Evolutionary conservation across 1,284 basidiomycete genomes (phyloP), one percentile per base, ranked within the genome.

Genomic region (Cryptococcus depauperatus): DNA sequence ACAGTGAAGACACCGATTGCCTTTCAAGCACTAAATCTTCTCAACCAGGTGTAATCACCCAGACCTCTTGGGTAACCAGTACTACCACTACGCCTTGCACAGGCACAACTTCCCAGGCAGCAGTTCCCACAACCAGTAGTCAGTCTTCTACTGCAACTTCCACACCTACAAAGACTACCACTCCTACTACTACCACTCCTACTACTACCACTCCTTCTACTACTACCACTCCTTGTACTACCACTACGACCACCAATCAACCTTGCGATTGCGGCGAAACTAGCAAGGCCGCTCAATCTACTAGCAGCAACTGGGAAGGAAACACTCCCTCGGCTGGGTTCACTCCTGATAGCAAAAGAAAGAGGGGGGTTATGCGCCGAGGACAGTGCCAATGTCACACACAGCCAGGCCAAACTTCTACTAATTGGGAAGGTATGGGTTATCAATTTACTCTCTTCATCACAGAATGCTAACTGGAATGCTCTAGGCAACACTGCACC

Each of bases 341-440:
- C 41, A 11, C 35, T 18, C 28, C 23, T 18, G 32, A 41, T 19
- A 41, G 21, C 18, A 13, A 29, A 26, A 23, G 35, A 33, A 29
- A 30, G 29, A 38, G 43, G 35, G 46, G 45, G 14, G 30, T 51
- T 23, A 44, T 47, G 45, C 16, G 37, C 9, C 28, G 47, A 28
- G 44, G 42, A 26, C 35, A 35, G 4, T 52, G 50, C 18, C 47
- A 46, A 26, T 52, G 50, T 33, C 27, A n/a, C n/a, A n/a, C n/a
- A n/a, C n/a, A n/a, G n/a, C n/a, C n/a, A n/a, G n/a, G n/a, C n/a
- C n/a, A n/a, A n/a, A n/a, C n/a, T n/a, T n/a, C n/a, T n/a, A n/a
- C n/a, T n/a, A n/a, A n/a, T 29, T 34, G 13, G 9, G 43, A 44
- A 44, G 43, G 43, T 44, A 35, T 38, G 35, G 14, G 21, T 11